phyloP scores from a whole-genome alignment of 192 early-diverging fungal genomes.

The Phlyctochytrium arcticum region DNA sequence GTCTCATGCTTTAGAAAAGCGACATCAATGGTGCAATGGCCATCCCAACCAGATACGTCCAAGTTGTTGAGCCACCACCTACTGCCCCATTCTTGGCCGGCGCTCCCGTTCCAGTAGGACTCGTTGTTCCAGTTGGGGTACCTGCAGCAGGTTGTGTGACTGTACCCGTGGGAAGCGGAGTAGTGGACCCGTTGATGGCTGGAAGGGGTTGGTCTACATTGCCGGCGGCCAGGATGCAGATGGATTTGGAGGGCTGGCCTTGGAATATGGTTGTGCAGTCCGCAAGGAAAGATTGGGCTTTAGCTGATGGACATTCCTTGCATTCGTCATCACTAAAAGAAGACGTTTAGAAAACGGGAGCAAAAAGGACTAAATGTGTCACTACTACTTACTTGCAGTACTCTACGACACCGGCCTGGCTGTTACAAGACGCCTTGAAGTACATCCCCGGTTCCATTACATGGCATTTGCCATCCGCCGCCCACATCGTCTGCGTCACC shows the following conservation, averaged over 20 bases:
- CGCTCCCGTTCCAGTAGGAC: background rate
- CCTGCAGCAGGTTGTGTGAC: background rate
- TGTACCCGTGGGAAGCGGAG: background rate
- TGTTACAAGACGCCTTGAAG: constrained; percentile 26
- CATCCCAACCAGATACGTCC: too few species aligned
- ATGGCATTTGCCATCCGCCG: constrained; percentile 22
- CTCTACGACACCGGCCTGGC: constrained; percentile 3
- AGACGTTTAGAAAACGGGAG: background rate
- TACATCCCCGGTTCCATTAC: constrained; percentile 26
- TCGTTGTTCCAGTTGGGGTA: background rate
- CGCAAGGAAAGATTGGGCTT: background rate
- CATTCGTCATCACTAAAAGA: constrained; percentile 14
- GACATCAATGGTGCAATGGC: too few species aligned
- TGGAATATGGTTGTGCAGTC: constrained; percentile 7
- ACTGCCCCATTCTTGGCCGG: too few species aligned
- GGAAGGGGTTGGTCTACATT: constrained; percentile 13
- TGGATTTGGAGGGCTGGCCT: constrained; percentile 19
- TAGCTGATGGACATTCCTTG: constrained; percentile 7
- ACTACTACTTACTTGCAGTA: constrained; percentile 19
- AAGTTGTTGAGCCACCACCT: too few species aligned
- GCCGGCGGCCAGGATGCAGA: constrained; percentile 18
- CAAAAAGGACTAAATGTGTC: too few species aligned
- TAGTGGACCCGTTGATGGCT: constrained; percentile 11
- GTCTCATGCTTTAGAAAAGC: too few species aligned
- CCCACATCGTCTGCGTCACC: constrained; percentile 18